Evolutionary conservation across 2,329 filamentous ascomycete genomes (phyloP), one percentile per base, ranked within the genome.

Genomic region (Hypoxylon sp.): DNA sequence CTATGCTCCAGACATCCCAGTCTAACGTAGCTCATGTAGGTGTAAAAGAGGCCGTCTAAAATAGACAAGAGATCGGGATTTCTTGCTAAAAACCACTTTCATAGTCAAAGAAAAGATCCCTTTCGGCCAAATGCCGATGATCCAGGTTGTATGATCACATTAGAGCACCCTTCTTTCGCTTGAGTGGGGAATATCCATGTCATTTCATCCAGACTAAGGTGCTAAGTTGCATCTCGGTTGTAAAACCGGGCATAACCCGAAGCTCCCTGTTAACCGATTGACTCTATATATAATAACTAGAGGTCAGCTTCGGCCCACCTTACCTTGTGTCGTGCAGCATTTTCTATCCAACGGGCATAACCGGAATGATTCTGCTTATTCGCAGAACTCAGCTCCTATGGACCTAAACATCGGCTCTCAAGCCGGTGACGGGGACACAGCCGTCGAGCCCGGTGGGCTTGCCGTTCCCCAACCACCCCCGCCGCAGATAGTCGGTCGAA

Each of bases 181-280:
- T 19, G 17, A 17, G 19, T 23, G 17, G 34, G 51, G 51, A 52
- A 52, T 6, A 38, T 25, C 30, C 19, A 13, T 13, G 28, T 30
- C 28, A 30, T 9, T 30, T 9, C 28, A 9, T 30, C 28, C 25
- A 6, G 25, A 28, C 25, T 6, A 28, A 7, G 5, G 28, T 30
- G 28, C 28, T 30, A 30, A 30, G 28, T 6, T 30, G 6, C 19
- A 41, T 41, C 4, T 41, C 36, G 14, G 36, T 9, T 41, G 36
- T 19, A 4, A 14, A 14, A 25, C 52, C 58, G 48, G 61, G 38
- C 53, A 49, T 64, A 63, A 57, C 23, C 61, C 61, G 61, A 64
- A 32, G n/a, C 51, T n/a, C 25, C 25, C 25, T 28, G 7, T 19
- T 28, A 41, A 56, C 13, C 32, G 34, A 36, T 51, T 41, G 17